Evolutionary conservation across 139 green algal genomes (phyloP).

Genomic region (Protoeuglena noctilucae): DNA sequence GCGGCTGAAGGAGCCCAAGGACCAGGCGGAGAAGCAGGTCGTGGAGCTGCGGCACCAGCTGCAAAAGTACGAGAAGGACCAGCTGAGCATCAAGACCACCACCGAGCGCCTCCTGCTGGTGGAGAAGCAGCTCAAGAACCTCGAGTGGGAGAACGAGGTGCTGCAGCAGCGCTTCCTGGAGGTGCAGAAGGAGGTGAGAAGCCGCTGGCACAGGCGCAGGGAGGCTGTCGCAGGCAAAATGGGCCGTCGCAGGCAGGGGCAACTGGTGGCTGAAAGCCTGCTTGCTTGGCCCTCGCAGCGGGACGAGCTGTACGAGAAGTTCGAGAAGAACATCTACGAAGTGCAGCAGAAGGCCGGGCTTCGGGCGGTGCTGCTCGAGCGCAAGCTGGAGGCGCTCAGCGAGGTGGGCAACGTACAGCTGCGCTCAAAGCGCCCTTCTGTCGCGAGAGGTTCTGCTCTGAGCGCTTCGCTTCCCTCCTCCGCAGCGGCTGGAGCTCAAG

Average conservation of each 20-base stretch:
- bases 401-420: too few relatives aligned
- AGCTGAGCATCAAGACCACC: constrained; percentile 38
- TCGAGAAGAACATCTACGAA: constrained; percentile 57
- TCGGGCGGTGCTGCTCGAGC: constrained; percentile 40
- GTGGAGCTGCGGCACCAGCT: constrained; percentile 44
- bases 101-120: constrained; percentile 52
- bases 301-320: constrained; percentile 54
- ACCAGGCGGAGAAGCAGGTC: constrained; percentile 62
- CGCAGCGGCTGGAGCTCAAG: constrained; percentile 47
- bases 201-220: too few relatives aligned
- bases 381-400: constrained; percentile 38
- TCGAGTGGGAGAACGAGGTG: constrained; percentile 75
- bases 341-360: constrained; percentile 57
- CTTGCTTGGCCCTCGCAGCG: too few relatives aligned
- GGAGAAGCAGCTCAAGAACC: constrained; percentile 61
- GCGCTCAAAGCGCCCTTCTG: neutral
- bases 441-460: neutral
- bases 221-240: too few relatives aligned
- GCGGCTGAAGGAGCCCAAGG: constrained; percentile 58
- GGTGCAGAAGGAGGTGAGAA: constrained; percentile 42
- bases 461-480: neutral
- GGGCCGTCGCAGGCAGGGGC: too few relatives aligned
- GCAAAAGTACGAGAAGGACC: constrained; percentile 62
- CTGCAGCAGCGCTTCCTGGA: constrained; percentile 49
- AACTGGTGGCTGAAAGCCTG: neutral